These are phyloP conservation scores for Aphanomyces euteiches DNA, from an alignment of 352 stramenopile species.

Conservation along the genomic window DNA sequence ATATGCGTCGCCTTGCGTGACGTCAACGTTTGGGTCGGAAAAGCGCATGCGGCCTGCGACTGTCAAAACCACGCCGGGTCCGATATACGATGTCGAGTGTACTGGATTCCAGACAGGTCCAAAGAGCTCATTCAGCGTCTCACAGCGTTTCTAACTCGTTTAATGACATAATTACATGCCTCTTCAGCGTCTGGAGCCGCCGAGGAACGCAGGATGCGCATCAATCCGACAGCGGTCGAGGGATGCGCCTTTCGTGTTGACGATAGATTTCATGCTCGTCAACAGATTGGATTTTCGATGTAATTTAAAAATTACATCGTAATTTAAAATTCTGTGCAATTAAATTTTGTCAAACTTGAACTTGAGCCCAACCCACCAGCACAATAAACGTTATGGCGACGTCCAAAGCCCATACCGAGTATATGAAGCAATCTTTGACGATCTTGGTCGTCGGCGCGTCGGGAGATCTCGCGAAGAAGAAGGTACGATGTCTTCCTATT, in stretches of 20 bases:
- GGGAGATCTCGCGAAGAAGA: conserved; percentile 40
- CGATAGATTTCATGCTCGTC: no score
- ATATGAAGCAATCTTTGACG: conserved; percentile 21
- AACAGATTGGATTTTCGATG: no score
- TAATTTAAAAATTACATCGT: no score
- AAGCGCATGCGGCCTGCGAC: conserved; percentile 40
- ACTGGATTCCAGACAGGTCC: conserved; percentile 61
- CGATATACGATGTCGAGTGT: conserved; percentile 64
- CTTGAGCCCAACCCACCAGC: not conserved
- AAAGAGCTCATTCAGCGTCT: conserved; percentile 48
- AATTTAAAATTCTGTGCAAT: no score
- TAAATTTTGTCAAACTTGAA: no score
- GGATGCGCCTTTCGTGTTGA: no score
- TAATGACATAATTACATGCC: no score
- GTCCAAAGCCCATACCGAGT: not conserved
- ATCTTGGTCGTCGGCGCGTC: conserved; percentile 40
- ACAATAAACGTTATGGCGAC: not conserved
- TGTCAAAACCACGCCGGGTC: conserved; percentile 40
- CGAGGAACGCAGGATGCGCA: no score
- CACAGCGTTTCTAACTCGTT: conserved; percentile 12
- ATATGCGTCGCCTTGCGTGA: conserved; percentile 40
- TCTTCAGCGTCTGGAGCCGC: no score
- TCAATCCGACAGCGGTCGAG: no score
- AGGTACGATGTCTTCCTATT: conserved; percentile 4
- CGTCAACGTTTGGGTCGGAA: conserved; percentile 64